phyloP scores from a whole-genome alignment of 1,284 basidiomycete species.

The Lentinula novae-zelandiae region DNA sequence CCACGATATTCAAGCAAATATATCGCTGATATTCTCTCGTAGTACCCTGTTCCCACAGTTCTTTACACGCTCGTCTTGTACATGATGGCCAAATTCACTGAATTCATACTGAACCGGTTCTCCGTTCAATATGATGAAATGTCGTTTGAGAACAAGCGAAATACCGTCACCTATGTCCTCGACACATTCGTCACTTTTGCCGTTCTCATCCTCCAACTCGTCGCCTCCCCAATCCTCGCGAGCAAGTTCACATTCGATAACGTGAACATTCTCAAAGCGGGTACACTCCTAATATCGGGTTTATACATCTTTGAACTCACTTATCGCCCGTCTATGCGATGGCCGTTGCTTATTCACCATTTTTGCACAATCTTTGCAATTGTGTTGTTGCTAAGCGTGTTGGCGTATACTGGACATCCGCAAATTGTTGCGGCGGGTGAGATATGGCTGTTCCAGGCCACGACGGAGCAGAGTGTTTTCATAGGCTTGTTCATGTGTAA shows the following conservation, averaged over 20 bases:
- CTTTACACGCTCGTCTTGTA: slow-evolving; percentile 11
- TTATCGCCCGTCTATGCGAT: slow-evolving; percentile 11
- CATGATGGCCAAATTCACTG: slow-evolving; percentile 1
- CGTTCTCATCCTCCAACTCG: slow-evolving; percentile 8
- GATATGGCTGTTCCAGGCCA: slow-evolving; percentile 13
- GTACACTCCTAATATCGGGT: neutral
- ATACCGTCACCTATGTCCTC: slow-evolving; percentile 10
- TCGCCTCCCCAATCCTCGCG: neutral
- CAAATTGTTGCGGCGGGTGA: slow-evolving; percentile 4
- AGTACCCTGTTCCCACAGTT: slow-evolving; percentile 7
- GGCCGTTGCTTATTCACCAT: slow-evolving; percentile 11
- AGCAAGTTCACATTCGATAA: slow-evolving; percentile 6
- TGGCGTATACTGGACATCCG: slow-evolving; percentile 1
- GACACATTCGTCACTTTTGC: slow-evolving; percentile 2
- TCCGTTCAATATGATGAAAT: neutral
- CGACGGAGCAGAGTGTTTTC: slow-evolving; percentile 12
- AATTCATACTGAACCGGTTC: neutral
- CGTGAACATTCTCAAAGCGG: neutral
- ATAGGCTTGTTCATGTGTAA: slow-evolving; percentile 11
- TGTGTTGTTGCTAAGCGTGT: slow-evolving; percentile 2
- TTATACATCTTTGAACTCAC: slow-evolving; percentile 12
- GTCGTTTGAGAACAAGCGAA: slow-evolving; percentile 10
- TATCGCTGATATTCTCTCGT: neutral
- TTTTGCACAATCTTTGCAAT: slow-evolving; percentile 11
- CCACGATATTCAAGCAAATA: no score